Percentiles rank a stretch among this genome's conserved stretches.
Conservation (phyloP, 805 yeast species). For the Zygotorulaspora chibaensis region DNA sequence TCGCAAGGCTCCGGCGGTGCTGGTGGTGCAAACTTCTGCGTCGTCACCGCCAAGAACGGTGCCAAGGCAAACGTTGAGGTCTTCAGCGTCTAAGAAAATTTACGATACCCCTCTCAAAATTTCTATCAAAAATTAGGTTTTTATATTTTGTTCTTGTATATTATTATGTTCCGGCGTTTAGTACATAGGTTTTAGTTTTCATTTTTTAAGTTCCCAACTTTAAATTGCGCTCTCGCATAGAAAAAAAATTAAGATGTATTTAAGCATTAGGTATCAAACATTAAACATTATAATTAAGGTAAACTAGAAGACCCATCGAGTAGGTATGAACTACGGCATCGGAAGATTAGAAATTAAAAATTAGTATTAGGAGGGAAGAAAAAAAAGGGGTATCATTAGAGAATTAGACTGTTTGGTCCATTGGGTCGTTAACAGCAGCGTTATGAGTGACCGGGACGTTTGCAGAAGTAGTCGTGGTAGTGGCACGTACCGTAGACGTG, state of each 20-base stretch:
- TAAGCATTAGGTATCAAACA: neutral
- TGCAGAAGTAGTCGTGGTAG: neutral
- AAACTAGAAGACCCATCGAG: too few species aligned
- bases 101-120: neutral
- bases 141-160: constrained; percentile 3
- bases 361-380: neutral
- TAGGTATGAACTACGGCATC: neutral
- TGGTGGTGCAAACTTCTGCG: constrained; percentile 77
- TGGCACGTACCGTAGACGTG: constrained; percentile 2
- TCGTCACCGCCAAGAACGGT: constrained; percentile 65
- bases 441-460: neutral
- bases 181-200: neutral
- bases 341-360: neutral
- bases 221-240: neutral
- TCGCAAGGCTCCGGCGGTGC: constrained; percentile 44
- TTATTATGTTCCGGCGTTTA: neutral
- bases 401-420: constrained; percentile 1
- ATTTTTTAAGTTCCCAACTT: neutral
- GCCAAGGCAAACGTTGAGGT: constrained; percentile 70
- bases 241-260: constrained; percentile 1
- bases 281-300: constrained; percentile 1
- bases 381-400: neutral
- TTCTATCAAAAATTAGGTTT: neutral
- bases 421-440: neutral
- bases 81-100: constrained; percentile 34